Evolutionary conservation across 2,329 filamentous ascomycete genomes (phyloP).

Genomic region (Arthrobotrys conoides): DNA sequence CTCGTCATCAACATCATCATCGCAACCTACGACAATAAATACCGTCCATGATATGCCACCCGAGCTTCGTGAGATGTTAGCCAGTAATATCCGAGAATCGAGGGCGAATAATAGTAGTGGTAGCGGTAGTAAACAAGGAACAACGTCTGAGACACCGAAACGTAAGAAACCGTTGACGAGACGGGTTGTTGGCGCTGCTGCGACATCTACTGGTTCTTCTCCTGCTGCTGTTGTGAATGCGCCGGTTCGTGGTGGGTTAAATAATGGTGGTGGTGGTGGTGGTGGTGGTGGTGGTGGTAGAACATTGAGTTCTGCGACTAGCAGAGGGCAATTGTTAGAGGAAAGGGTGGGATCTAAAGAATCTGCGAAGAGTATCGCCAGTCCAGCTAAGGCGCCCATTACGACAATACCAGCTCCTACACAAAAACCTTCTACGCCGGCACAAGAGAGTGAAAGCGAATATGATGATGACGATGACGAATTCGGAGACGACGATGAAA

Average conservation of each 20-base stretch:
- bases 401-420: neutral
- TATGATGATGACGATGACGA: constrained; percentile 63
- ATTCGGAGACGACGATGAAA: constrained; percentile 70
- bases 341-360: neutral
- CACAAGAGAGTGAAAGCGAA: constrained; percentile 14
- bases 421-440: constrained; percentile 12
- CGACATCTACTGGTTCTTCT: neutral
- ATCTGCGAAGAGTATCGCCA: neutral
- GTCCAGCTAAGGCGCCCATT: neutral
- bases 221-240: neutral
- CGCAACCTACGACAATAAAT: neutral
- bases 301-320: constrained; percentile 4
- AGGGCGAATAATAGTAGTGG: neutral
- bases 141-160: constrained; percentile 24
- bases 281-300: constrained; percentile 1
- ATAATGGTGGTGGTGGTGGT: neutral
- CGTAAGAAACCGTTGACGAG: constrained; percentile 52
- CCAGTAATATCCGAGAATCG: constrained; percentile 22
- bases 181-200: constrained; percentile 9
- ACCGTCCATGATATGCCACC: constrained; percentile 10
- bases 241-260: neutral
- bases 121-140: neutral
- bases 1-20: neutral
- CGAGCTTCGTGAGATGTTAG: constrained; percentile 20
- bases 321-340: neutral